Evolutionary conservation across 805 yeast genomes (phyloP).

Genomic region (Yarrowia porcina): DNA sequence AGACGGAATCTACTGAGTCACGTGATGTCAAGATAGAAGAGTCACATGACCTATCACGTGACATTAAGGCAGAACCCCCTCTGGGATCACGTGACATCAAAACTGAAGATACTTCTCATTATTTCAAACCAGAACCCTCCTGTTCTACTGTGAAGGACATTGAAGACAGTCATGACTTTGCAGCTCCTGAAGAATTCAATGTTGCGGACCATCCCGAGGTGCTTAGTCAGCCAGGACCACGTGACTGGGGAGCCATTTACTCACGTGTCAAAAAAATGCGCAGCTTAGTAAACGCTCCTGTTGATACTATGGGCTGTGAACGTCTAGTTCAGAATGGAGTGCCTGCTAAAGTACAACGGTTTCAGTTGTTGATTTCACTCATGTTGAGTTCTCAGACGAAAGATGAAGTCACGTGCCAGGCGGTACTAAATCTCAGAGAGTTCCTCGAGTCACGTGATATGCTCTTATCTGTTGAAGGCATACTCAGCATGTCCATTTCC

Average conservation of each 20-base stretch:
- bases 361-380: slow-evolving; percentile 72
- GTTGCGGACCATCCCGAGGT: not conserved
- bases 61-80: not conserved
- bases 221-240: slow-evolving; percentile 30
- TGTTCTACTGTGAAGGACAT: not conserved
- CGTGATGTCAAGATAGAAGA: too few relatives aligned
- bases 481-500: slow-evolving; percentile 41
- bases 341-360: slow-evolving; percentile 45
- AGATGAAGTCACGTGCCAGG: slow-evolving; percentile 77
- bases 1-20: too few relatives aligned
- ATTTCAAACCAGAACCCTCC: not conserved
- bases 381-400: slow-evolving; percentile 91
- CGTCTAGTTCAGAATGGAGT: slow-evolving; percentile 45
- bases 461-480: slow-evolving; percentile 37
- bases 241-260: slow-evolving; percentile 35
- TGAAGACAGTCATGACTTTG: not conserved
- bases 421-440: slow-evolving; percentile 59
- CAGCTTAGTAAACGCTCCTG: slow-evolving; percentile 66
- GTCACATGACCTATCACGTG: not conserved
- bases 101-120: not conserved
- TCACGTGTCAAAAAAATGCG: slow-evolving; percentile 59
- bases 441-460: slow-evolving; percentile 46
- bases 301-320: slow-evolving; percentile 85
- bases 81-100: not conserved
- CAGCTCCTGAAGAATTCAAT: not conserved